A percentile compares a stretch with the other conserved stretches of the same genome.
phyloP scores from a whole-genome alignment of 495 filamentous ascomycete genomes.

The Penicillium bialowiezense region DNA sequence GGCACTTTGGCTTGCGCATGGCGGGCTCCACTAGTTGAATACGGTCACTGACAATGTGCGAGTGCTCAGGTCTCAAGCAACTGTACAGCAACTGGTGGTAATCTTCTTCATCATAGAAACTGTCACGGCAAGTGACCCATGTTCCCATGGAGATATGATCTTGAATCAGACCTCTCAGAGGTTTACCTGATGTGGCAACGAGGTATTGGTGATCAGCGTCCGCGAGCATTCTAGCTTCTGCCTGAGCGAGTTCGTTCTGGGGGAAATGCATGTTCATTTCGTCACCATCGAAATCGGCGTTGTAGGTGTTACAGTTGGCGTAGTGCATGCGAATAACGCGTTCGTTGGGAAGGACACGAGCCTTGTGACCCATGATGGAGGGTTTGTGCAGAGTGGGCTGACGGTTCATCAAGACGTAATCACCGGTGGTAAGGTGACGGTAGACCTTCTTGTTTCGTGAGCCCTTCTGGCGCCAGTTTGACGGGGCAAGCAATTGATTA shows the following conservation, averaged over 20 bases:
- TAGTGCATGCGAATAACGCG: conserved; percentile 99
- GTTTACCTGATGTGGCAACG: conserved; percentile 89
- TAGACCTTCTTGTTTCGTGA: conserved; percentile 94
- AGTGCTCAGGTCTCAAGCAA: conserved; percentile 84
- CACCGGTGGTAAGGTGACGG: conserved; percentile 91
- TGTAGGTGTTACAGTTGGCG: conserved; percentile 99
- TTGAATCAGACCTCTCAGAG: conserved; percentile 94
- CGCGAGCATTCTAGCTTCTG: conserved; percentile 87
- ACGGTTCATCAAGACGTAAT: conserved; percentile 98
- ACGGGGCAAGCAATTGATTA: conserved; percentile 89
- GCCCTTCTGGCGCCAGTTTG: conserved; percentile 68
- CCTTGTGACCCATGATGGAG: conserved; percentile 98
- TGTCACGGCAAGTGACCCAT: conserved; percentile 85
- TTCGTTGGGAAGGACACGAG: conserved; percentile 86
- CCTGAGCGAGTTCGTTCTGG: conserved; percentile 89
- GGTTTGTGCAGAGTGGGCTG: conserved; percentile 99
- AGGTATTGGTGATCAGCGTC: conserved; percentile 98
- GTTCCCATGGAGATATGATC: conserved; percentile 97
- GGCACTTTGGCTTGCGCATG: conserved; percentile 70
- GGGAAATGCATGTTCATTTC: conserved; percentile 99
- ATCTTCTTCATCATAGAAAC: conserved; percentile 83
- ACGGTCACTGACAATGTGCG: conserved; percentile 66
- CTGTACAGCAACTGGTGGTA: conserved; percentile 92
- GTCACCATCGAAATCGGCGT: conserved; percentile 99
- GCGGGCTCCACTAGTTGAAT: conserved; percentile 79